Percentiles rank a stretch among this genome's conserved stretches.
Conservation (phyloP, 495 filamentous ascomycete genomes). For the Recurvomyces mirabilis region DNA sequence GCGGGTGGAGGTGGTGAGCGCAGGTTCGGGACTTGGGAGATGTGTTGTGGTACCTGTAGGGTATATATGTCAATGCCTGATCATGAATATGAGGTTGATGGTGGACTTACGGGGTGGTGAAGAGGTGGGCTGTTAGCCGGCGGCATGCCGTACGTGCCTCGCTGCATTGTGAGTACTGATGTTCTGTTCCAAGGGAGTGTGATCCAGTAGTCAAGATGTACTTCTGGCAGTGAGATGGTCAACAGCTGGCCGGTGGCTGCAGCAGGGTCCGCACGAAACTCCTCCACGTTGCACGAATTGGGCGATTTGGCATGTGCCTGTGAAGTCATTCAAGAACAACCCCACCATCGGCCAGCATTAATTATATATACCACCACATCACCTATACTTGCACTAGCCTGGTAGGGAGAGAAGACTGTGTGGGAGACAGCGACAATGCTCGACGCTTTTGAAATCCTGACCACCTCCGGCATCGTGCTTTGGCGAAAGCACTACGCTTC, state of each 20-base stretch:
- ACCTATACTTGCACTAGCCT: too few species aligned
- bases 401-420: too few species aligned
- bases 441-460: constrained; percentile 91
- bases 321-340: constrained; percentile 4
- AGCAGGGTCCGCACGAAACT: too few species aligned
- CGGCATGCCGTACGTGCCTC: constrained; percentile 54
- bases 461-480: constrained; percentile 88
- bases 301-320: constrained; percentile 4
- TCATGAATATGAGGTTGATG: constrained; percentile 96
- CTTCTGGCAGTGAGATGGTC: too few species aligned
- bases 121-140: constrained; percentile 85
- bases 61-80: constrained; percentile 22
- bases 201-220: too few species aligned
- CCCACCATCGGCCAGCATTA: too few species aligned
- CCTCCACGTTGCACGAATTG: constrained; percentile 6
- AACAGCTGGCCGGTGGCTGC: too few species aligned
- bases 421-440: constrained; percentile 56
- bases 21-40: constrained; percentile 96
- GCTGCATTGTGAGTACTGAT: constrained; percentile 53
- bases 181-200: too few species aligned
- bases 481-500: constrained; percentile 84
- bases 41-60: constrained; percentile 68
- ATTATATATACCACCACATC: too few species aligned
- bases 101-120: constrained; percentile 94
- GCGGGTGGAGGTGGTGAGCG: constrained; percentile 84